Evolutionary conservation across 2,329 filamentous ascomycete species (phyloP).

Genomic region (Graphilbum ipis-grandicollis): DNA sequence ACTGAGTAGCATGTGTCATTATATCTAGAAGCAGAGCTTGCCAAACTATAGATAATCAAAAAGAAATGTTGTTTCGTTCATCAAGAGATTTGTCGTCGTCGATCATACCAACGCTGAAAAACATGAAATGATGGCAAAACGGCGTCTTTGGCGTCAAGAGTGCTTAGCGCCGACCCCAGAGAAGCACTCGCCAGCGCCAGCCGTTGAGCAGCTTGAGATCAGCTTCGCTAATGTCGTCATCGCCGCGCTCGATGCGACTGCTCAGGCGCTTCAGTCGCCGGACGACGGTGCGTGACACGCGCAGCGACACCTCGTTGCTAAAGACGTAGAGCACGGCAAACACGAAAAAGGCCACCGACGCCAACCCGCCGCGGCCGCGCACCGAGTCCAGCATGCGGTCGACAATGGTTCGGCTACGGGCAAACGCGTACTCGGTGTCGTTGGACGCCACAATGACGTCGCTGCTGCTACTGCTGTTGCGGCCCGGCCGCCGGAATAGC

Average conservation of each 20-base stretch:
- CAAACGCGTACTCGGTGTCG: conserved; percentile 40
- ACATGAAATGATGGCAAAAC: too few species aligned
- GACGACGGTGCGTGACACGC: conserved; percentile 33
- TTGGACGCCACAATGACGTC: conserved; percentile 19
- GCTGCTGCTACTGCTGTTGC: neutral
- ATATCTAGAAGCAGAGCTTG: too few species aligned
- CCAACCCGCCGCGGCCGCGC: conserved; percentile 25
- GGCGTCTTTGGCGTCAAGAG: too few species aligned
- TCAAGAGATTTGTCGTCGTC: too few species aligned
- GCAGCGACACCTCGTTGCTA: conserved; percentile 37
- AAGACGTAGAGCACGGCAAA: conserved; percentile 41
- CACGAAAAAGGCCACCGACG: conserved; percentile 34
- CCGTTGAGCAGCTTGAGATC: conserved; percentile 33
- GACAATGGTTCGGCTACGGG: conserved; percentile 30
- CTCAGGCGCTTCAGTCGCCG: conserved; percentile 31
- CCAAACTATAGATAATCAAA: too few species aligned
- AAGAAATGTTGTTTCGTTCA: too few species aligned
- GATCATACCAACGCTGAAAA: too few species aligned
- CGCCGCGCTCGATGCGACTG: conserved; percentile 28
- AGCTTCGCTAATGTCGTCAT: conserved; percentile 25
- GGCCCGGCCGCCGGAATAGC: conserved; percentile 24
- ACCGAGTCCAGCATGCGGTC: conserved; percentile 28
- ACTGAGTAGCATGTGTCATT: too few species aligned
- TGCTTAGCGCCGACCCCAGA: too few species aligned
- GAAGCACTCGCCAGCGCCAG: conserved; percentile 38